Conservation (phyloP, 306 rosid species). For the Prosopis cineraria region DNA sequence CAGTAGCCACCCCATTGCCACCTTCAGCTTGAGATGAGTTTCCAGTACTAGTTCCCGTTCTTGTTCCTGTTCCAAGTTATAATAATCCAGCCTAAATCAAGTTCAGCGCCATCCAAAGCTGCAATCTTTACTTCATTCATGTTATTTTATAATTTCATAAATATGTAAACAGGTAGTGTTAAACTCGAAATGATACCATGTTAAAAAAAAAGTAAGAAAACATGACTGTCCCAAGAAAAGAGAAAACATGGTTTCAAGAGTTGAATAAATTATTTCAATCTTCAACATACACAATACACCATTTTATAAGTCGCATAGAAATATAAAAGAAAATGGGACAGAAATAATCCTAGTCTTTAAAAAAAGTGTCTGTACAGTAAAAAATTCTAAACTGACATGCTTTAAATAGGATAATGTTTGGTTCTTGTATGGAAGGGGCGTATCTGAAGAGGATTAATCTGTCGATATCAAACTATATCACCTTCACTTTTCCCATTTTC, state of each 20-base stretch:
- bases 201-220: constrained; percentile 11
- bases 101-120: constrained; percentile 23
- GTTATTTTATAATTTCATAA: constrained; percentile 12
- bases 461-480: neutral
- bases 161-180: neutral
- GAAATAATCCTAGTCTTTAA: neutral
- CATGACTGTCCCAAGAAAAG: neutral
- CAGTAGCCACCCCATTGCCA: constrained; percentile 50
- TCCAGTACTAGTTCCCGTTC: constrained; percentile 58
- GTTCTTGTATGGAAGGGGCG: no score
- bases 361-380: neutral
- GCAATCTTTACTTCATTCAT: constrained; percentile 1
- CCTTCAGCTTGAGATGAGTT: constrained; percentile 56
- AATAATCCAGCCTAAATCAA: constrained; percentile 24
- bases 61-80: constrained; percentile 44
- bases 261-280: neutral
- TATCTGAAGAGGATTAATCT: neutral
- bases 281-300: neutral
- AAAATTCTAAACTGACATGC: neutral
- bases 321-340: constrained; percentile 16
- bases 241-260: constrained; percentile 20
- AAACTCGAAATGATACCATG: constrained; percentile 1
- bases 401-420: neutral
- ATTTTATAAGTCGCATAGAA: neutral
- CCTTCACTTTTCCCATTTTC: constrained; percentile 6